These are phyloP conservation scores for Lactarius psammicola DNA, from an alignment of 768 basidiomycete species.

Conservation along the genomic window DNA sequence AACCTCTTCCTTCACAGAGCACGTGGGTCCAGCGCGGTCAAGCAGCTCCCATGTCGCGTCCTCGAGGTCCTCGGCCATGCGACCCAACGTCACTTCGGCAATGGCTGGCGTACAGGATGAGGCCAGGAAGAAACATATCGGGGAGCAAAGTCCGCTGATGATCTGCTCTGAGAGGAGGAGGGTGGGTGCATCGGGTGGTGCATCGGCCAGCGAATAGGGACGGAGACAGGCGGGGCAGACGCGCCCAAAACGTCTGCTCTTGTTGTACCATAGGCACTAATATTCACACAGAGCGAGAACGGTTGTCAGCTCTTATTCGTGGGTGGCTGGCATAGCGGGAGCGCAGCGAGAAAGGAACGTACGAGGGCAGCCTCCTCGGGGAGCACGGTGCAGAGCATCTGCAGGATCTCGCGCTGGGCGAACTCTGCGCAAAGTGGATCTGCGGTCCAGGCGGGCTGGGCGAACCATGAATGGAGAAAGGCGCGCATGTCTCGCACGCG, in stretches of 20 bases:
- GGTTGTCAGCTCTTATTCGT: not conserved
- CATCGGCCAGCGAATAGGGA: conserved; percentile 67
- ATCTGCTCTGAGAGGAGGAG: conserved; percentile 58
- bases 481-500: conserved; percentile 65
- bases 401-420: conserved; percentile 67
- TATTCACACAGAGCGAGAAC: conserved; percentile 31
- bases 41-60: conserved; percentile 63
- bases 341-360: conserved; percentile 32
- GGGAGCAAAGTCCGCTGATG: conserved; percentile 76
- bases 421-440: conserved; percentile 75
- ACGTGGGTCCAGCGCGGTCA: conserved; percentile 38
- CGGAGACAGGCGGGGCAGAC: conserved; percentile 79
- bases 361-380: conserved; percentile 74
- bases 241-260: conserved; percentile 65
- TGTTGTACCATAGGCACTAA: conserved; percentile 75
- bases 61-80: conserved; percentile 64
- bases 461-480: conserved; percentile 65
- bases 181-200: conserved; percentile 50
- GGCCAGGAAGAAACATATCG: conserved; percentile 73
- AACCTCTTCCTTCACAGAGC: conserved; percentile 34
- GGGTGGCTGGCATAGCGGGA: too few relatives aligned
- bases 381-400: conserved; percentile 68
- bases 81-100: conserved; percentile 70
- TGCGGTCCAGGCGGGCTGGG: conserved; percentile 59
- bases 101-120: conserved; percentile 61